Base-by-base conservation (phyloP, 495 filamentous ascomycete species). In the Jackrogersella multiformis region DNA sequence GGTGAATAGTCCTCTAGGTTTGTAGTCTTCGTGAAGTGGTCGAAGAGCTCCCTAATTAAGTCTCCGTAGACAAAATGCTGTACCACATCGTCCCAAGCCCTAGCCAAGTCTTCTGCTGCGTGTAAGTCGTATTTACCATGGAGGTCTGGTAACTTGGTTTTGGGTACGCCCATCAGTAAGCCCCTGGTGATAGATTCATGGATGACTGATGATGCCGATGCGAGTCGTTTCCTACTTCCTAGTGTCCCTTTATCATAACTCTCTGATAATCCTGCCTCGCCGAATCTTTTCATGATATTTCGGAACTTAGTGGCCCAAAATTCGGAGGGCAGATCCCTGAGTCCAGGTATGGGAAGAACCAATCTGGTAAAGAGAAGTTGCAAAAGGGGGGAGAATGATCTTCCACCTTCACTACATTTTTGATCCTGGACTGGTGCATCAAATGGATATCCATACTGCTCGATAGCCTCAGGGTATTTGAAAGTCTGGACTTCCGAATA, bases 231-330 rank as follows among this genome's bases (percentile, higher is more conserved):
- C 46, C 88, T 80, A 61, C 83, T 82, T 10, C 88, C 87, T 32
- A 91, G 67, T 5, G 81, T 78, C 5, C 87, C 88, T 70, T 89
- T 89, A 69, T 91, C 88, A 68, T 89, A 91, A 71, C 87, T 89
- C 66, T 90, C 87, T 24, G 85, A 88, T 24, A 90, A 77, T 24
- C 88, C 82, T 15, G 83, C 86, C 13, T 85, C 79, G 2, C 76
- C 82, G n/a, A 90, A 73, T 39, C 83, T 81, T 23, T 73, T 75
- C 58, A 80, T 70, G 15, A 88, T 72, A 30, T 79, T 78, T 57
- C 81, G 77, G 35, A 84, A 75, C 20, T 79, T 70, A 8, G 74
- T 72, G 38, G 78, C 74, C 88, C 88, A 91, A 64, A 89, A 90
- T 7, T 83, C 81, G 0, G 71, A 35, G 1, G 82, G 77, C 0